Conservation (phyloP, 331 rosid genomes). For the Cydonia oblonga region DNA sequence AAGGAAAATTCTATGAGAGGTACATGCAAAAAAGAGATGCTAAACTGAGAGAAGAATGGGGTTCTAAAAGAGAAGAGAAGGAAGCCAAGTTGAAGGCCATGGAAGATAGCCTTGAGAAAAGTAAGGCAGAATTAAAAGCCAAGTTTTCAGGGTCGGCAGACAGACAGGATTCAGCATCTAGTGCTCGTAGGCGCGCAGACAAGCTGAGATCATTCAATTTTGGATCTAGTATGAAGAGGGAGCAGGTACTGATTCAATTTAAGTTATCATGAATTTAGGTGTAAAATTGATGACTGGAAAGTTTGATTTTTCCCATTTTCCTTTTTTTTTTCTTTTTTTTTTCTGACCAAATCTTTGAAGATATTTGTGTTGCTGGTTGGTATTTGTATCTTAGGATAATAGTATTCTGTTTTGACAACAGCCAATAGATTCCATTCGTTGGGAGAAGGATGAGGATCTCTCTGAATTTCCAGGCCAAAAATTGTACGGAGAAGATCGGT, state of each 20-base stretch:
- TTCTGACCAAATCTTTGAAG: background rate
- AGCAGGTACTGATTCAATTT: constrained; percentile 53
- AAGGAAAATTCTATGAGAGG: constrained; percentile 77
- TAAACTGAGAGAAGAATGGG: constrained; percentile 84
- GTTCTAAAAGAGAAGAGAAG: constrained; percentile 68
- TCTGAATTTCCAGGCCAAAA: constrained; percentile 58
- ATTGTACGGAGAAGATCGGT: constrained; percentile 27
- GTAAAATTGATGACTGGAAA: constrained; percentile 7
- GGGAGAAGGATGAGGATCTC: constrained; percentile 67
- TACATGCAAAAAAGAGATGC: constrained; percentile 94
- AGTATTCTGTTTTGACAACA: constrained; percentile 36
- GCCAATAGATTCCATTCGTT: constrained; percentile 53
- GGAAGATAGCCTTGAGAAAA: constrained; percentile 82
- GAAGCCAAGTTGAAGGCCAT: constrained; percentile 93
- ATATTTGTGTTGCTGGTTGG: constrained; percentile 14
- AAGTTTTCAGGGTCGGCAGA: constrained; percentile 62
- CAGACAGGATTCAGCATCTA: constrained; percentile 43
- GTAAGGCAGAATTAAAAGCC: constrained; percentile 72
- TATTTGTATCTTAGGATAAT: constrained; percentile 10
- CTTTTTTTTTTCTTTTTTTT: background rate
- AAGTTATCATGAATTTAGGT: constrained; percentile 13
- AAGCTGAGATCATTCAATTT: constrained; percentile 57
- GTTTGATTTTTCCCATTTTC: constrained; percentile 2
- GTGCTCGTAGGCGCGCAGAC: constrained; percentile 48
- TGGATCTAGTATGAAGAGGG: constrained; percentile 44